Conservation (phyloP, 257 asterid species). For the Solanum microdontum region DNA sequence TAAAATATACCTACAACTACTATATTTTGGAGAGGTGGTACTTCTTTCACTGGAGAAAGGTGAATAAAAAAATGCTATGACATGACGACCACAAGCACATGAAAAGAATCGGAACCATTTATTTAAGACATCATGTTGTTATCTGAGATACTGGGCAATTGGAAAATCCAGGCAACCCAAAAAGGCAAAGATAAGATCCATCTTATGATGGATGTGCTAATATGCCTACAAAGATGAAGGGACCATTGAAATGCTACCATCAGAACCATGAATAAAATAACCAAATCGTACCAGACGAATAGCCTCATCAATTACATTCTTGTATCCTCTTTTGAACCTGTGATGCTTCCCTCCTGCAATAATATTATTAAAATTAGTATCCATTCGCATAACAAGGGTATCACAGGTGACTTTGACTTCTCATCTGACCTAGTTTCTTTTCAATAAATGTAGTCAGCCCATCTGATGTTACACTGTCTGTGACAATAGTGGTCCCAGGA, state of each 20-base stretch:
- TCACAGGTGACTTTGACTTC: not conserved
- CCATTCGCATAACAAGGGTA: conserved; percentile 4
- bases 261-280: not conserved
- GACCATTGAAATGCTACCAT: not conserved
- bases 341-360: conserved; percentile 86
- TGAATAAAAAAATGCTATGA: not conserved
- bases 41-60: not conserved
- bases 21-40: not conserved
- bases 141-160: not conserved
- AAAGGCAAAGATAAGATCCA: not conserved
- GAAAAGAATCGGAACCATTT: not conserved
- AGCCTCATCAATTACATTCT: conserved; percentile 98
- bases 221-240: not conserved
- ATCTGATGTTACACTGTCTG: conserved; percentile 98
- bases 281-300: conserved; percentile 60
- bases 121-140: not conserved
- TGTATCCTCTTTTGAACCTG: conserved; percentile 98
- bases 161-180: not conserved
- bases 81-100: not conserved
- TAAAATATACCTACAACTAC: not conserved
- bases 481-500: conserved; percentile 92
- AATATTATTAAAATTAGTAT: conserved; percentile 4
- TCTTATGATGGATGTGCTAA: not conserved
- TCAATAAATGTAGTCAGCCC: conserved; percentile 90
- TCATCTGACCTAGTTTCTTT: conserved; percentile 72